These are phyloP conservation scores for Golubevia sp. DNA, from an alignment of 1,284 basidiomycete genomes.

Conservation along the genomic window DNA sequence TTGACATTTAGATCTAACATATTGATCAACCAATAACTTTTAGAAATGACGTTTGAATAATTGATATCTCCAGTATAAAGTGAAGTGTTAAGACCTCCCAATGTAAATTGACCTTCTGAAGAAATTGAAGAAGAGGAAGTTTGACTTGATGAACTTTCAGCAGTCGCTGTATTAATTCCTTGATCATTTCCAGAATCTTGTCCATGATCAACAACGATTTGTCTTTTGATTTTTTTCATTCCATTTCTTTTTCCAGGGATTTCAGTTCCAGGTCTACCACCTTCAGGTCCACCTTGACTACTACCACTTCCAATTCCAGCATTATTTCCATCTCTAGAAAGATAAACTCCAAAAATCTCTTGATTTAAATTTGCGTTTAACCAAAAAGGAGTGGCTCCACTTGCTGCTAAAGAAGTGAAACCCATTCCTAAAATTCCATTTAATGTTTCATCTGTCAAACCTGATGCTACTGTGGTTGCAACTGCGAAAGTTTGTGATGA, in stretches of 20 bases:
- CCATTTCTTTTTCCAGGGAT: no score
- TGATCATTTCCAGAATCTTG: no score
- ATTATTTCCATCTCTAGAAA: conserved; percentile 6
- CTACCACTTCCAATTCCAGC: neutral
- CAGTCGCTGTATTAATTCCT: no score
- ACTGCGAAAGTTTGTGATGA: conserved; percentile 26
- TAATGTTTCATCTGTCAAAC: conserved; percentile 16
- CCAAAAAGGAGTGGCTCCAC: conserved; percentile 30
- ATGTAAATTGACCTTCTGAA: conserved; percentile 19
- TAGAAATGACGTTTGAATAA: conserved; percentile 21
- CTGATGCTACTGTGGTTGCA: conserved; percentile 18
- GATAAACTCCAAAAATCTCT: conserved; percentile 30
- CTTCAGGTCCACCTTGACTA: neutral
- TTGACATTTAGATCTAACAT: conserved; percentile 26
- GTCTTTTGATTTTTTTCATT: no score
- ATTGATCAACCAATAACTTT: conserved; percentile 39
- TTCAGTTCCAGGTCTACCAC: neutral
- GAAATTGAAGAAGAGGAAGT: no score
- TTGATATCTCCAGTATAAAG: conserved; percentile 37
- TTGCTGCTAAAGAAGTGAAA: conserved; percentile 23
- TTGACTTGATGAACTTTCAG: no score
- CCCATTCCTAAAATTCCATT: conserved; percentile 44
- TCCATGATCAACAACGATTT: no score
- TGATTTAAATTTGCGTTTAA: conserved; percentile 17
- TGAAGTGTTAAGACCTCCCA: conserved; percentile 32